Conservation (phyloP, 192 early-diverging fungal genomes). For the Fimicolochytrium jonesii region DNA sequence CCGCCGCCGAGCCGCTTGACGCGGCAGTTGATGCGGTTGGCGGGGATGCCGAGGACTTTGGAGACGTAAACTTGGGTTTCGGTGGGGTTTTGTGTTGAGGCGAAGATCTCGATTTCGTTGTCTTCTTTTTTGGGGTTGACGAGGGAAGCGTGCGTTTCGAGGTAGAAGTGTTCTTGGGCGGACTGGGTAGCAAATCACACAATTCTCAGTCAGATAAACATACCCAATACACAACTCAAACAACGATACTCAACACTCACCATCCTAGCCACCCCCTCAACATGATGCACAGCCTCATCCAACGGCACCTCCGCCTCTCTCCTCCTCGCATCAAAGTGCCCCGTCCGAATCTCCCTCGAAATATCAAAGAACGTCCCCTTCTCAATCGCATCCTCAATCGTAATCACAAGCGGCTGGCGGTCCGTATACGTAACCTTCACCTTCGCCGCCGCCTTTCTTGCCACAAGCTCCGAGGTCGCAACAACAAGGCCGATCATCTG, state of each 20-base stretch:
- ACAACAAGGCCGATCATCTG: slow-evolving; percentile 79
- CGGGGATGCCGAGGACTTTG: slow-evolving; percentile 65
- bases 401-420: slow-evolving; percentile 63
- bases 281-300: slow-evolving; percentile 20
- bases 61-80: slow-evolving; percentile 66
- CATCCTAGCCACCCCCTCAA: slow-evolving; percentile 33
- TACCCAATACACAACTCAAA: too few species aligned
- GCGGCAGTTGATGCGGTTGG: slow-evolving; percentile 65
- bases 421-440: slow-evolving; percentile 71
- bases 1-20: slow-evolving; percentile 87
- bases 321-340: slow-evolving; percentile 55
- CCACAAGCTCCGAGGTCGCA: slow-evolving; percentile 61
- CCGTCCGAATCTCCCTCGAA: slow-evolving; percentile 50
- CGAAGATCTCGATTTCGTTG: slow-evolving; percentile 75
- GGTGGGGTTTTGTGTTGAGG: slow-evolving; percentile 74
- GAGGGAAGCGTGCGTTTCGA: slow-evolving; percentile 70
- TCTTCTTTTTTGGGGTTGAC: slow-evolving; percentile 71
- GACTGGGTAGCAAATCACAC: too few species aligned
- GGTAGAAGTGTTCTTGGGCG: slow-evolving; percentile 83
- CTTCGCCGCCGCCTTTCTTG: slow-evolving; percentile 62
- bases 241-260: too few species aligned
- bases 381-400: slow-evolving; percentile 77
- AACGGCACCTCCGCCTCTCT: slow-evolving; percentile 25
- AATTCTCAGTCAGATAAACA: too few species aligned
- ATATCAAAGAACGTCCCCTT: slow-evolving; percentile 57